Percentiles rank a stretch among this genome's conserved stretches.
Evolutionary conservation across 2,329 filamentous ascomycete species (phyloP).

Genomic region (Calonectria leucothoes): DNA sequence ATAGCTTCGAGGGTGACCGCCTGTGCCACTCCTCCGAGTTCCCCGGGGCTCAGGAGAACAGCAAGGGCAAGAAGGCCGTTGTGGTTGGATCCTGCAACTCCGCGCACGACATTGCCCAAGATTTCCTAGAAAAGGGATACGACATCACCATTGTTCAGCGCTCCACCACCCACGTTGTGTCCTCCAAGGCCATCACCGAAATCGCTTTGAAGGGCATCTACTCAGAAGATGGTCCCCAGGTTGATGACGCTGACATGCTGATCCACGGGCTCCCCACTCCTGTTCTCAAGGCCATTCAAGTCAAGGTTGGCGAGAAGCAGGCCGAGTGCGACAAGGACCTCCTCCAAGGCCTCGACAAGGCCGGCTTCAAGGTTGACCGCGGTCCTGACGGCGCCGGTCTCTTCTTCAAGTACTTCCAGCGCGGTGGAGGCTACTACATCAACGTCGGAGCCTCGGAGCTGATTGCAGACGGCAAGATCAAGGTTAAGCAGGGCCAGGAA

Average conservation of each 20-base stretch:
- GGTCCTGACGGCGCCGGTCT: conserved; percentile 69
- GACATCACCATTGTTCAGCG: conserved; percentile 78
- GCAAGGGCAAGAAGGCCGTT: conserved; percentile 68
- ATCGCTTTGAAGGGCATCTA: conserved; percentile 65
- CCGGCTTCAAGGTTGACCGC: conserved; percentile 70
- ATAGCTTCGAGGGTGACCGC: conserved; percentile 67
- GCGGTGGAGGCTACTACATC: conserved; percentile 78
- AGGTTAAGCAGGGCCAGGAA: conserved; percentile 69
- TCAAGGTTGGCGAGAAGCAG: conserved; percentile 51
- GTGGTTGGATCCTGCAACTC: conserved; percentile 78
- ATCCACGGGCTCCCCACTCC: conserved; percentile 68
- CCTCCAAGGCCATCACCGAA: conserved; percentile 63
- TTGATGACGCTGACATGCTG: conserved; percentile 74
- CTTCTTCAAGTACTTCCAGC: conserved; percentile 72
- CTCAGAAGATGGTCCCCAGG: conserved; percentile 64
- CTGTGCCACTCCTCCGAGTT: conserved; percentile 74
- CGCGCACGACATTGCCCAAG: conserved; percentile 76
- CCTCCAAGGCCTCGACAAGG: conserved; percentile 60
- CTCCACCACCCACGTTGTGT: conserved; percentile 72
- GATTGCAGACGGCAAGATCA: conserved; percentile 73
- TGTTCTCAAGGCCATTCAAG: conserved; percentile 70
- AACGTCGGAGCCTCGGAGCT: conserved; percentile 73
- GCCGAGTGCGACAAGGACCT: conserved; percentile 51
- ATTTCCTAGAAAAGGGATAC: conserved; percentile 74
- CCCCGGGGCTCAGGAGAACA: conserved; percentile 59